phyloP scores from a whole-genome alignment of 2,329 filamentous ascomycete species.

The Microsporum canis region DNA sequence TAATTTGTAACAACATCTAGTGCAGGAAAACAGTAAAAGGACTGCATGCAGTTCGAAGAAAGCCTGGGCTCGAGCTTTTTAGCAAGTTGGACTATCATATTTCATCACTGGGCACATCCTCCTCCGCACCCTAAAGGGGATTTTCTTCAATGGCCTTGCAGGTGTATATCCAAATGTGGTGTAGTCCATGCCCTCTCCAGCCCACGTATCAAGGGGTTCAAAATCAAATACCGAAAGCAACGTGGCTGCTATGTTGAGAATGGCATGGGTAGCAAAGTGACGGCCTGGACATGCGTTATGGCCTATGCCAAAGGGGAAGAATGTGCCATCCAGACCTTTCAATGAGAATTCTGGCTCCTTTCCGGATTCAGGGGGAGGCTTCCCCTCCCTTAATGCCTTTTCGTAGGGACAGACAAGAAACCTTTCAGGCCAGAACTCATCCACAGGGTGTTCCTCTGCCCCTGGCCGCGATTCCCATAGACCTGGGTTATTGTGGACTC shows the following conservation, averaged over 20 bases:
- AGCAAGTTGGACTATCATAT: not conserved
- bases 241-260: not conserved
- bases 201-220: not conserved
- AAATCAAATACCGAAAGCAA: not conserved
- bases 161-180: not conserved
- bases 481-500: not conserved
- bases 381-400: not conserved
- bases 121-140: not conserved
- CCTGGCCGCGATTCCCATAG: not conserved
- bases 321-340: not conserved
- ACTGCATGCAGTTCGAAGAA: not conserved
- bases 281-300: conserved; percentile 25
- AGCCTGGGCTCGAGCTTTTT: not conserved
- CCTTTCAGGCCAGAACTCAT: not conserved
- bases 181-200: not conserved
- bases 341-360: not conserved
- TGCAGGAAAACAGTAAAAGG: no score
- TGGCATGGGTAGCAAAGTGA: conserved; percentile 19
- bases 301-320: conserved; percentile 24
- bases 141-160: not conserved
- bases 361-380: not conserved
- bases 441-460: not conserved
- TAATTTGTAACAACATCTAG: no score
- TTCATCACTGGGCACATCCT: not conserved
- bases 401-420: not conserved